Evolutionary conservation across 1,284 basidiomycete genomes (phyloP).

Genomic region (Fomitopsis schrenkii): DNA sequence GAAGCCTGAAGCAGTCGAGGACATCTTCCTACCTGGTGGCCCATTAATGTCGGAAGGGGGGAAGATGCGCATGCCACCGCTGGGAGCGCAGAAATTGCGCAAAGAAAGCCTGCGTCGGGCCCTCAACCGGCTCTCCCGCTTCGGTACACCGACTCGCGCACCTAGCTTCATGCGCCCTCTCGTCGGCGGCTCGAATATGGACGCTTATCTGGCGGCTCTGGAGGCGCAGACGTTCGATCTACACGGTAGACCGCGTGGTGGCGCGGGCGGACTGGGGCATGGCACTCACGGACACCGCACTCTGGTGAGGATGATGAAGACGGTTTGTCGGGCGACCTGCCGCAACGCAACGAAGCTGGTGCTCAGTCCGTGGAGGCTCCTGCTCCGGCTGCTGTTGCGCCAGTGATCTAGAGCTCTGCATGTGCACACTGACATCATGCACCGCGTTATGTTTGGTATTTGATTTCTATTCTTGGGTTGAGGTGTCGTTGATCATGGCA

Average conservation of each 20-base stretch:
- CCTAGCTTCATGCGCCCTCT: not conserved
- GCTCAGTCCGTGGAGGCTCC: not conserved
- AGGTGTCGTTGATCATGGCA: not conserved
- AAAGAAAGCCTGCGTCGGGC: not conserved
- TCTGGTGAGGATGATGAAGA: not conserved
- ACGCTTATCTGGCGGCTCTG: not conserved
- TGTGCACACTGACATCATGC: not conserved
- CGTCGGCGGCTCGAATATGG: not conserved
- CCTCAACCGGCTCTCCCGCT: not conserved
- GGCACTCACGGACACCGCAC: not conserved
- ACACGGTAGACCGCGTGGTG: not conserved
- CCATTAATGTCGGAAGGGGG: not conserved
- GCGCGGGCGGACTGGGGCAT: not conserved
- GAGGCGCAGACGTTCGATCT: not conserved
- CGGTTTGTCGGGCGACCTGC: not conserved
- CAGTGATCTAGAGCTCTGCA: not conserved
- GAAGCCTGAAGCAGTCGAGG: not conserved
- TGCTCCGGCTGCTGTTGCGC: not conserved
- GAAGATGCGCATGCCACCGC: not conserved
- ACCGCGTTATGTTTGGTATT: not conserved
- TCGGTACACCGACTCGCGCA: not conserved
- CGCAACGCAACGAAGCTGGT: not conserved
- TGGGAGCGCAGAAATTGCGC: not conserved
- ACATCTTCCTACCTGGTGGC: not conserved
- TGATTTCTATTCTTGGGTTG: not conserved